A percentile compares a stretch with the other conserved stretches of the same genome.
phyloP scores from a whole-genome alignment of 345 rosid species.

The Diplotaxis tenuifolia region DNA sequence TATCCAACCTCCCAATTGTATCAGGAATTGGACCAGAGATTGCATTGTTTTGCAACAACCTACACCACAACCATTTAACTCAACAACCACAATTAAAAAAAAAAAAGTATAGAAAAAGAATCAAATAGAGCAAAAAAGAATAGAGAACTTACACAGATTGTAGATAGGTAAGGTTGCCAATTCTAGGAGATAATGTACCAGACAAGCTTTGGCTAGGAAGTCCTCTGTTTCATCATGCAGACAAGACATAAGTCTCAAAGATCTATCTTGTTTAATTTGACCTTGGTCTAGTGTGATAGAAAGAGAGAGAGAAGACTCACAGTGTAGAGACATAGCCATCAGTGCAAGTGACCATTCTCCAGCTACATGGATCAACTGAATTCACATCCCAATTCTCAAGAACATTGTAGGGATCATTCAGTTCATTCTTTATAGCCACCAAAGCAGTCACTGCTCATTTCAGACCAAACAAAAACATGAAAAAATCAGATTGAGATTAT shows the following conservation, averaged over 20 bases:
- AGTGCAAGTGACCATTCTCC: constrained; percentile 97
- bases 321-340: constrained; percentile 85
- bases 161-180: constrained; percentile 80
- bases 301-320: constrained; percentile 51
- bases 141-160: constrained; percentile 74
- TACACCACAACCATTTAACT: constrained; percentile 39
- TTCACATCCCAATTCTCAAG: constrained; percentile 93
- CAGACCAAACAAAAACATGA: constrained; percentile 12
- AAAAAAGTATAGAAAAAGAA: background rate
- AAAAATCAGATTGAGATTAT: constrained; percentile 3
- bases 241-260: constrained; percentile 19
- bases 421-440: constrained; percentile 68
- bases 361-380: constrained; percentile 99
- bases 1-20: constrained; percentile 79
- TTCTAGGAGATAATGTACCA: constrained; percentile 82
- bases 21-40: constrained; percentile 80
- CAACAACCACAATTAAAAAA: constrained; percentile 13
- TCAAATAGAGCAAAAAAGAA: constrained; percentile 4
- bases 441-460: constrained; percentile 86
- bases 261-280: background rate
- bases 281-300: background rate
- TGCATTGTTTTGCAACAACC: constrained; percentile 94
- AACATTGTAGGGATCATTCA: constrained; percentile 87
- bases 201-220: constrained; percentile 94
- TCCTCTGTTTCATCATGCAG: constrained; percentile 51